Conservation (phyloP, 352 stramenopile genomes). For the Phytophthora idaei region DNA sequence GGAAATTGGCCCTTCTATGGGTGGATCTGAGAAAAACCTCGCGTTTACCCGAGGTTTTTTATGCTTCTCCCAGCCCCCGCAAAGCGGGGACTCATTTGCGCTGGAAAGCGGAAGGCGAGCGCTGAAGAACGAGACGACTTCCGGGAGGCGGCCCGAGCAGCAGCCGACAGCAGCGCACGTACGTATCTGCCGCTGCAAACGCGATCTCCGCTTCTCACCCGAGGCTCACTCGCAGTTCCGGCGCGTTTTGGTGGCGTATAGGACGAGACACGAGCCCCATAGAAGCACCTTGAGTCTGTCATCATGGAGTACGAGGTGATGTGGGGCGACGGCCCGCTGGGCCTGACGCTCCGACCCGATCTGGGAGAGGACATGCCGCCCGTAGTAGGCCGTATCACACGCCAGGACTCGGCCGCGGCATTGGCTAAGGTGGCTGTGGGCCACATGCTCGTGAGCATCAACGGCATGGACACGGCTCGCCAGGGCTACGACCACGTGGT, state of each 20-base stretch:
- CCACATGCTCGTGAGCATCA: constrained; percentile 91
- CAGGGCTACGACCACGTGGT: constrained; percentile 87
- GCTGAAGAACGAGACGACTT: constrained; percentile 27
- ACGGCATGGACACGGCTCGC: constrained; percentile 85
- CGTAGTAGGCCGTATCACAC: constrained; percentile 87
- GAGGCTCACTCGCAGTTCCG: constrained; percentile 2
- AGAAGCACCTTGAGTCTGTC: not conserved
- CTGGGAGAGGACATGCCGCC: constrained; percentile 88
- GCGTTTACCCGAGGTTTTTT: constrained; percentile 25
- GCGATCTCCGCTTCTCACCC: not conserved
- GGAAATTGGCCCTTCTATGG: constrained; percentile 2
- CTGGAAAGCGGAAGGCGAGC: constrained; percentile 24
- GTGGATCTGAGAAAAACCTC: constrained; percentile 24
- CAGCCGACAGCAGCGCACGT: constrained; percentile 20
- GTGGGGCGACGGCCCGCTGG: constrained; percentile 83
- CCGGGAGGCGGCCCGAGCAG: constrained; percentile 8
- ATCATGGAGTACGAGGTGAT: constrained; percentile 89
- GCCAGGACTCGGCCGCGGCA: constrained; percentile 81
- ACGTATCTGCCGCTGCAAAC: constrained; percentile 7
- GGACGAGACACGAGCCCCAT: constrained; percentile 1
- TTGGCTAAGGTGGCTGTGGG: constrained; percentile 81
- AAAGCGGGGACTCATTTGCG: constrained; percentile 34
- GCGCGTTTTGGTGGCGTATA: constrained; percentile 18
- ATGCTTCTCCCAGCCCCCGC: constrained; percentile 23
- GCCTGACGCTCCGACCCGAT: constrained; percentile 82